Conservation (phyloP, 768 basidiomycete genomes). For the Pleurotus pulmonarius region DNA sequence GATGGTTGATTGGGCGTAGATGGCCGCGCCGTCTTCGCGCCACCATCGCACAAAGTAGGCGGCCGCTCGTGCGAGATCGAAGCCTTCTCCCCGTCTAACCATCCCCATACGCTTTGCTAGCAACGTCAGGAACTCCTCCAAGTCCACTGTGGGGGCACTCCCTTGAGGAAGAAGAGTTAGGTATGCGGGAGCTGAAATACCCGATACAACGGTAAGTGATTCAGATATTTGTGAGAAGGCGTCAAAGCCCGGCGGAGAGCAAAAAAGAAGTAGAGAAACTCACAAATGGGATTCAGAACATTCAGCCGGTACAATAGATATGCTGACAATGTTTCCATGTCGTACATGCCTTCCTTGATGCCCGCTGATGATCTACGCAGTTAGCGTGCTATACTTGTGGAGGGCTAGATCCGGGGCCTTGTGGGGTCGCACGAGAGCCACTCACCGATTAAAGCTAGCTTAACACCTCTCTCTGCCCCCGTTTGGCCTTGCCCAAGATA, state of each 20-base stretch:
- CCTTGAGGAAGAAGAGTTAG: conserved; percentile 54
- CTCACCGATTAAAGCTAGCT: conserved; percentile 90
- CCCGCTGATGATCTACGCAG: conserved; percentile 52
- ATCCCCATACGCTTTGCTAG: conserved; percentile 80
- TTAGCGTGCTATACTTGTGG: not conserved
- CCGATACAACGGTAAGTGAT: conserved; percentile 6
- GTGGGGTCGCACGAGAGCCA: conserved; percentile 15
- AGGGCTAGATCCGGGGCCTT: conserved; percentile 15
- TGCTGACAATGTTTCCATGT: conserved; percentile 76
- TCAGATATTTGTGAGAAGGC: conserved; percentile 7
- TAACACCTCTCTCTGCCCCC: conserved; percentile 89
- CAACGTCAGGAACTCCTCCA: conserved; percentile 61
- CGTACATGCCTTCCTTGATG: conserved; percentile 91
- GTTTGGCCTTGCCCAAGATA: conserved; percentile 83
- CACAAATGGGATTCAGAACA: conserved; percentile 67
- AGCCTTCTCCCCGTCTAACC: conserved; percentile 70
- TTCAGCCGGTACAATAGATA: conserved; percentile 88
- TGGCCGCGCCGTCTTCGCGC: conserved; percentile 68
- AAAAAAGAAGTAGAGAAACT: conserved; percentile 25
- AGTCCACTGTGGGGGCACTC: conserved; percentile 53
- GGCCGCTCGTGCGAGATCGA: conserved; percentile 69
- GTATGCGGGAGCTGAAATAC: conserved; percentile 61
- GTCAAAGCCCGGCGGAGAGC: conserved; percentile 6
- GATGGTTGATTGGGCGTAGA: conserved; percentile 38
- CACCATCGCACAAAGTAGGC: conserved; percentile 86